Percentiles rank a stretch among this genome's conserved stretches.
phyloP scores from a whole-genome alignment of 2,329 filamentous ascomycete genomes.

The Hypocreales sp. region DNA sequence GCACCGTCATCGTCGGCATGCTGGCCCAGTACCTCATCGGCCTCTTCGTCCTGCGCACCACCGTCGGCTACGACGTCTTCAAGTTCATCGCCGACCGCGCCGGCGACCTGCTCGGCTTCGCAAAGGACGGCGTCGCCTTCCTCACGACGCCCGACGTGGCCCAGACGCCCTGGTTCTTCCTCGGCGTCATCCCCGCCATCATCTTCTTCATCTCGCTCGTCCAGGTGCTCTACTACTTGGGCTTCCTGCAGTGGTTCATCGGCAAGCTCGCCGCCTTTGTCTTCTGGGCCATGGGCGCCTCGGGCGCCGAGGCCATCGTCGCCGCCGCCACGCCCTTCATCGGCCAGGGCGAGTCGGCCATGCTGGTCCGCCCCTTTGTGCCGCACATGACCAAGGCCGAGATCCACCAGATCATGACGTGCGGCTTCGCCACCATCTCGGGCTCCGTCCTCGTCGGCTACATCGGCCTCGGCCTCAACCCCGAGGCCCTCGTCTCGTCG shows the following conservation, averaged over 20 bases:
- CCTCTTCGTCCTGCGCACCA: conserved; percentile 71
- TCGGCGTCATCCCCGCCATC: conserved; percentile 72
- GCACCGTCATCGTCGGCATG: conserved; percentile 79
- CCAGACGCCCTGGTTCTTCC: conserved; percentile 50
- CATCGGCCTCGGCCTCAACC: conserved; percentile 67
- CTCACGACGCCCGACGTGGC: conserved; percentile 33
- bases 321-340: conserved; percentile 89
- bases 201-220: conserved; percentile 95
- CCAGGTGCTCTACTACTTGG: conserved; percentile 69
- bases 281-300: conserved; percentile 79
- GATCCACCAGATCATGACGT: conserved; percentile 84
- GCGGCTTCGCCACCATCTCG: conserved; percentile 83
- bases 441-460: conserved; percentile 79
- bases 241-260: conserved; percentile 79
- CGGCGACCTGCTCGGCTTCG: conserved; percentile 59
- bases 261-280: conserved; percentile 79
- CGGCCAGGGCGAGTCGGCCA: conserved; percentile 84
- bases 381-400: conserved; percentile 75
- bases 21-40: conserved; percentile 77
- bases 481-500: conserved; percentile 73
- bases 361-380: conserved; percentile 81
- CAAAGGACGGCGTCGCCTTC: conserved; percentile 57
- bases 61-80: conserved; percentile 80
- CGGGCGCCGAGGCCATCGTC: conserved; percentile 84
- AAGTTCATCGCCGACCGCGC: conserved; percentile 69